Evolutionary conservation across 1,284 basidiomycete species (phyloP), one percentile per base, ranked within the genome.

Genomic region (Neolentinus lepideus): DNA sequence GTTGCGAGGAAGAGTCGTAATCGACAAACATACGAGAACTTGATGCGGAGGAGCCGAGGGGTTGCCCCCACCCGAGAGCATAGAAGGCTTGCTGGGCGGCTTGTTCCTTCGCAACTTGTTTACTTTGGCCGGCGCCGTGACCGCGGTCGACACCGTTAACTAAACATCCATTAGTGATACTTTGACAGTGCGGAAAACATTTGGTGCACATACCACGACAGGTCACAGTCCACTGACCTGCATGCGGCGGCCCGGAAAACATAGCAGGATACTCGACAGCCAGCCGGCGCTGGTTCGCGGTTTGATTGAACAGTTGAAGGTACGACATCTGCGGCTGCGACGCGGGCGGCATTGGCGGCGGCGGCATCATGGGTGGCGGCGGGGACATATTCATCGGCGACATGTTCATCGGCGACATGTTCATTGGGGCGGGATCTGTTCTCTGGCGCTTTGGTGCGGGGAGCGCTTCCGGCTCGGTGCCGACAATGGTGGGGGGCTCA

Each of bases 291-390:
- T 88, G 84, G 54, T 75, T 69, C 47, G 85, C 86, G 8, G 77
- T 80, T 68, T 89, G 83, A 65, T 89, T 89, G 69, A 90, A 89
- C 33, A 84, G 64, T 0, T 85, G 84, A 24, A 88, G 68, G 65
- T 85, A 86, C 12, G 83, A 78, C 27, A 80, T 68, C 57, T 75
- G 69, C 3, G 81, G 81, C 61, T 80, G 79, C 35, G 80, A 80
- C 25, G 82, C 65, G 36, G 81, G 80, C 64, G 85, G 85, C 22
- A 71, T 67, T 26, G 66, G 60, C 19, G 65, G 63, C 19, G 68
- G 59, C 33, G 46, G 25, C 24, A 51, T 36, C 14, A 27, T 9
- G 43, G 25, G 26, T 14, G 52, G 26, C n/a, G 53, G 52, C 45
- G 56, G 52, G 38, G 57, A 55, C 56, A 61, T 47, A 11, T 21